These are phyloP conservation scores for Penicillium verrucosum DNA, from an alignment of 2,329 filamentous ascomycete species.

Conservation along the genomic window DNA sequence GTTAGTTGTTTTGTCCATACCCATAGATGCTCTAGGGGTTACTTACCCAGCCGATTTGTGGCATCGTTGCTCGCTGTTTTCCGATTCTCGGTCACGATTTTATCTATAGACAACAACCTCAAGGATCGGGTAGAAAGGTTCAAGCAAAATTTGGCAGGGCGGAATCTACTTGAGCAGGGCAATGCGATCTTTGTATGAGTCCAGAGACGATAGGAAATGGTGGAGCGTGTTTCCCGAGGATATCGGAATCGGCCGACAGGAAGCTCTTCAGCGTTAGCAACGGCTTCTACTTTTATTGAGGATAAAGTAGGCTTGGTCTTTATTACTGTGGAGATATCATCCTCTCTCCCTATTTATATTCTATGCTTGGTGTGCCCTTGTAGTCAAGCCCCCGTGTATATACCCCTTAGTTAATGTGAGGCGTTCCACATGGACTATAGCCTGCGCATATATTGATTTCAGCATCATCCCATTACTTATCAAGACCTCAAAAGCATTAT, in stretches of 20 bases:
- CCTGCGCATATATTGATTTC: not conserved
- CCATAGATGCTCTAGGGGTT: not conserved
- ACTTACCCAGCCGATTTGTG: conserved; percentile 38
- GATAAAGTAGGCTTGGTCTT: not conserved
- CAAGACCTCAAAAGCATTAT: too few relatives aligned
- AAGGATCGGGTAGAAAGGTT: not conserved
- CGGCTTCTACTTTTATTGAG: not conserved
- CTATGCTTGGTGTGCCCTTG: not conserved
- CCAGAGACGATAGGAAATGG: conserved; percentile 5
- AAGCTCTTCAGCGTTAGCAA: not conserved
- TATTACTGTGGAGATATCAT: not conserved
- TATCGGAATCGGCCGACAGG: conserved; percentile 27
- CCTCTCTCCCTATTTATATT: not conserved
- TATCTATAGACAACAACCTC: not conserved
- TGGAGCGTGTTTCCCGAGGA: conserved; percentile 23
- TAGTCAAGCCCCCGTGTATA: not conserved
- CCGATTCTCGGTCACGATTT: not conserved
- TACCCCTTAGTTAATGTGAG: not conserved
- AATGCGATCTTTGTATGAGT: not conserved
- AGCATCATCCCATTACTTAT: not conserved
- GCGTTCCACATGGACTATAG: not conserved
- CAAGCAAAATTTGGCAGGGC: not conserved
- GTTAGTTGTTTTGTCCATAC: not conserved
- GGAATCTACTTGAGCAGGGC: not conserved
- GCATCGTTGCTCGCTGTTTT: conserved; percentile 21